These are phyloP conservation scores for Syzygium jambos DNA, from an alignment of 345 rosid genomes.

Conservation along the genomic window DNA sequence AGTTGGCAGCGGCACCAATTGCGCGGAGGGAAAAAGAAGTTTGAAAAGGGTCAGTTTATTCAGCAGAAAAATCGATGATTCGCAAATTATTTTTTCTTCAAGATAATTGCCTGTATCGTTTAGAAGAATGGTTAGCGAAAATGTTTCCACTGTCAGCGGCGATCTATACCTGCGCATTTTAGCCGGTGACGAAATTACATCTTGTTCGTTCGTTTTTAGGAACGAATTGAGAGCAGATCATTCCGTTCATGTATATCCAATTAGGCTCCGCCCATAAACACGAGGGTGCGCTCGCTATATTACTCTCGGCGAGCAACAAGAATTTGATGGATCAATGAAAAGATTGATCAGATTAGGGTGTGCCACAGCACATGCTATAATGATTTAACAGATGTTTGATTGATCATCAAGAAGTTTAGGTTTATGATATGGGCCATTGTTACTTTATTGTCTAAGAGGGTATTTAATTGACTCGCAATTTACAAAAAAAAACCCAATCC, in stretches of 20 bases:
- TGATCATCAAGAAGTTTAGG: not conserved
- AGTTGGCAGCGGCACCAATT: not conserved
- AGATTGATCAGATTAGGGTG: not conserved
- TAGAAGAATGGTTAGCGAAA: not conserved
- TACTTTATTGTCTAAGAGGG: not conserved
- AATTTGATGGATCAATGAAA: not conserved
- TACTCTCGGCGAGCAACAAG: not conserved
- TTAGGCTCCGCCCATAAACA: not conserved
- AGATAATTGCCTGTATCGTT: not conserved
- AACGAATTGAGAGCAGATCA: not conserved
- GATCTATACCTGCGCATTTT: not conserved
- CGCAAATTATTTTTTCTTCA: not conserved
- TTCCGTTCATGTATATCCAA: not conserved
- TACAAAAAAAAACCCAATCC: accelerated
- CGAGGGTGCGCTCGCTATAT: not conserved
- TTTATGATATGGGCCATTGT: not conserved
- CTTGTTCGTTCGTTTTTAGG: not conserved
- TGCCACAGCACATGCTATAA: not conserved
- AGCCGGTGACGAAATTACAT: accelerated
- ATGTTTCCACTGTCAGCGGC: not conserved
- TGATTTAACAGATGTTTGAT: not conserved
- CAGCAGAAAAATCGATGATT: not conserved
- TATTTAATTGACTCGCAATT: not conserved
- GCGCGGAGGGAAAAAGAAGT: not conserved
- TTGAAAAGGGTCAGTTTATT: not conserved